These are phyloP conservation scores for Erysimum cheiri DNA, from an alignment of 441 rosid genomes.

Conservation along the genomic window DNA sequence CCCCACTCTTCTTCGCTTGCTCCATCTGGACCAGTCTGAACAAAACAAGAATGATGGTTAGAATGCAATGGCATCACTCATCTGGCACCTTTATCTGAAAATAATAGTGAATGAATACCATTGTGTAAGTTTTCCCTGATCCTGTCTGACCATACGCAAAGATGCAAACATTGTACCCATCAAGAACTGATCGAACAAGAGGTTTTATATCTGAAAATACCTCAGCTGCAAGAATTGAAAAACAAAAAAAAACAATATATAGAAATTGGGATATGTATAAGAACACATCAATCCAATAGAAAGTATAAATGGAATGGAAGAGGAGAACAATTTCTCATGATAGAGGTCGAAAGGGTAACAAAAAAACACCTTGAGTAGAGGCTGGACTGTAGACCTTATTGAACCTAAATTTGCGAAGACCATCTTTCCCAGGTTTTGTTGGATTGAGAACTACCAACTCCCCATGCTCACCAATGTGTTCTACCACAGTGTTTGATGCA, in stretches of 20 bases:
- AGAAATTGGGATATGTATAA: not conserved
- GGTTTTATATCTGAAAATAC: conserved; percentile 65
- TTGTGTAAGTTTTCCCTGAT: conserved; percentile 75
- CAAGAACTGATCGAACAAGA: conserved; percentile 62
- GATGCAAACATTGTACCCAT: conserved; percentile 74
- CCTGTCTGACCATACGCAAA: conserved; percentile 85
- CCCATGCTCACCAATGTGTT: conserved; percentile 76
- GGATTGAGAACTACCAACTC: conserved; percentile 74
- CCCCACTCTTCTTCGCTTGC: conserved; percentile 67
- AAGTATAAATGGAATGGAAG: not conserved
- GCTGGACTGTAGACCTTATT: conserved; percentile 77
- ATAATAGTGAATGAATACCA: conserved; percentile 50
- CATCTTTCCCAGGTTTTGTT: conserved; percentile 84
- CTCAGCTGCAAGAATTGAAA: conserved; percentile 53
- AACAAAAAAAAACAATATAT: not conserved
- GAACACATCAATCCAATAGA: conserved; percentile 1
- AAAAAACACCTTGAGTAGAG: conserved; percentile 79
- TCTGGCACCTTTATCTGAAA: not conserved
- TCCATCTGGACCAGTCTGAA: conserved; percentile 62
- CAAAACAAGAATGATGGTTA: conserved; percentile 16
- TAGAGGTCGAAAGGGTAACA: conserved; percentile 19
- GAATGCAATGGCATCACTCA: conserved; percentile 24
- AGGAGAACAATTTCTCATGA: not conserved
- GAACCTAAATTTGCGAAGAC: conserved; percentile 69
- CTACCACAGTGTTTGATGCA: conserved; percentile 55